Base-by-base conservation (phyloP, 2,329 filamentous ascomycete species). In the Fusarium concolor region DNA sequence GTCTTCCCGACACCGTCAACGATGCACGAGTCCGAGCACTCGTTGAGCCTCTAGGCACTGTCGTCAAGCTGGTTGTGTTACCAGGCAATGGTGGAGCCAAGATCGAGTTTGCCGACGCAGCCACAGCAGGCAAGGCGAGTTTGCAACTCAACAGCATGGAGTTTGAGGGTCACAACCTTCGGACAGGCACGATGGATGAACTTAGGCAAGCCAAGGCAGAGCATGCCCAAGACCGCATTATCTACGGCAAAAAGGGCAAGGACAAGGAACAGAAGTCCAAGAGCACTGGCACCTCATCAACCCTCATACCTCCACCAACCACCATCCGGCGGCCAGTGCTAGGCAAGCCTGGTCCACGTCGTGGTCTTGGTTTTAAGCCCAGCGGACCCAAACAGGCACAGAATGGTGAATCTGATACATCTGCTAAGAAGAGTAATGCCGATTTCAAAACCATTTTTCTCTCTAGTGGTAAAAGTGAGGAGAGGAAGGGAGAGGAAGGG, bases 1-100 rank as follows among this genome's bases (percentile, higher is more conserved):
- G 94, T 65, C 83, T 99, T 2, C 93, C 96, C 1, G 96, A 98
- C 75, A 98, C 94, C 0, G 88, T 98, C 73, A 97, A 96, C 68
- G 93, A 97, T 74, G 89, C 92, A 2, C 92, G 94, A 29, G 88
- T 99, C 55, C 88, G 88, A 43, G 85, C 89, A 0, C 82, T 96
- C 4, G 89, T 92, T 10, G 90, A 93, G 71, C 85, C 88, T 2
- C 85, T 90, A 43, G 94, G 93, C 1, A 79, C 85, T 2, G 84
- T 97, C 24, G 84, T 90, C 67, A 95, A 94, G 77, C 84, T 98
- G 6, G 85, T 91, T 14, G 84, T 97, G 12, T 89, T 93, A 44
- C 93, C 94, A 2, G 88, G 93, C 62, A 92, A 97, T 65, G 89
- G 90, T 59, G 94, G 94, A 14, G 96, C 94, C 7, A 91, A 95